Evolutionary conservation across 306 rosid species (phyloP).

Genomic region (Ammopiptanthus mongolicus): DNA sequence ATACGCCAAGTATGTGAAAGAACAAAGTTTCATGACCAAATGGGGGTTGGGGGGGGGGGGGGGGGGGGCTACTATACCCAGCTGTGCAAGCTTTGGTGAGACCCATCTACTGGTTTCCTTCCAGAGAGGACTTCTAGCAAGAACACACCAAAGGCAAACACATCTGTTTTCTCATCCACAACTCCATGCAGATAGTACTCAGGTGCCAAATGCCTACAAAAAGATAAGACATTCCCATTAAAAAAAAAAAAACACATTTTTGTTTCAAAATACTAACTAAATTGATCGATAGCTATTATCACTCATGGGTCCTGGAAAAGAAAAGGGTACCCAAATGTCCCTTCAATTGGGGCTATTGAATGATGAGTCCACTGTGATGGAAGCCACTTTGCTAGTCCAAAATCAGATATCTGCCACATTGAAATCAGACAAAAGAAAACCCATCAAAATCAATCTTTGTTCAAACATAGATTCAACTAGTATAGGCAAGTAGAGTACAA

Average conservation of each 20-base stretch:
- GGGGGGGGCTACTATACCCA: constrained; percentile 57
- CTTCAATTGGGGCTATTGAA: constrained; percentile 95
- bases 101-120: constrained; percentile 77
- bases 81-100: constrained; percentile 77
- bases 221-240: not conserved
- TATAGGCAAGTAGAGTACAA: not conserved
- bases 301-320: not conserved
- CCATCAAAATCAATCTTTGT: not conserved
- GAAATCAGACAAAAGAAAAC: constrained; percentile 9
- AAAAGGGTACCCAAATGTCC: constrained; percentile 76
- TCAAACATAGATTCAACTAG: not conserved
- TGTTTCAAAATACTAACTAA: not conserved
- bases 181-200: constrained; percentile 85
- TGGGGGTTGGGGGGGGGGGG: not conserved
- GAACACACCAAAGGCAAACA: constrained; percentile 92
- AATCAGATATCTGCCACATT: constrained; percentile 75
- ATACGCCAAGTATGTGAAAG: constrained; percentile 8
- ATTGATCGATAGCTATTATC: not conserved
- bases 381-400: constrained; percentile 98
- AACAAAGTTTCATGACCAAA: not conserved
- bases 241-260: not conserved
- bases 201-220: constrained; percentile 75
- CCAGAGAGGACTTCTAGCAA: constrained; percentile 75
- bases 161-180: constrained; percentile 94
- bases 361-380: constrained; percentile 97